Percentiles rank a stretch among this genome's conserved stretches.
phyloP scores from a whole-genome alignment of 352 stramenopile species.

The Globisporangium yorkense region DNA sequence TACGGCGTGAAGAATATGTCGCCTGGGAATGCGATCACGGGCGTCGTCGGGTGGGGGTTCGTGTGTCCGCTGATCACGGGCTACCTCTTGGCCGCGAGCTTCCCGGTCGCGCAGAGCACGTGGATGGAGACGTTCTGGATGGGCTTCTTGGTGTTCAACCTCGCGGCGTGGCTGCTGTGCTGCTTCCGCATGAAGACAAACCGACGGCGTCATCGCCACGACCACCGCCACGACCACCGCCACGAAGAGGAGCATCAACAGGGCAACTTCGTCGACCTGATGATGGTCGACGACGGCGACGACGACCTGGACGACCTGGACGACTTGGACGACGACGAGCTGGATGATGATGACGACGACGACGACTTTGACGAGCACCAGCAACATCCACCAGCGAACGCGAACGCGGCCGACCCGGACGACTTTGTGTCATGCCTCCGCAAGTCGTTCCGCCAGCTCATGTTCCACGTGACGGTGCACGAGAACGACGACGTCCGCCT shows the following conservation, averaged over 20 bases:
- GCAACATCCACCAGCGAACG: constrained; percentile 3
- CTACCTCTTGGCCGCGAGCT: constrained; percentile 45
- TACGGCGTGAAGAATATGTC: constrained; percentile 72
- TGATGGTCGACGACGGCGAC: constrained; percentile 15
- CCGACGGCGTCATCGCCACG: constrained; percentile 27
- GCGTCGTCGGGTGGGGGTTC: constrained; percentile 62
- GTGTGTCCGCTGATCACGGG: constrained; percentile 68
- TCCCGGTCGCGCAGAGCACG: constrained; percentile 37
- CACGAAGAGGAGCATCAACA: constrained; percentile 11
- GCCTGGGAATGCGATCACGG: constrained; percentile 33
- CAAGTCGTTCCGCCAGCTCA: constrained; percentile 59
- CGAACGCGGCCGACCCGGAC: constrained; percentile 14
- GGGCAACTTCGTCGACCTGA: constrained; percentile 11
- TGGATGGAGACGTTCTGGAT: constrained; percentile 66
- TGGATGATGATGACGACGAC: constrained; percentile 32
- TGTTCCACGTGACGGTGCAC: constrained; percentile 69
- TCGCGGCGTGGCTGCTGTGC: constrained; percentile 68
- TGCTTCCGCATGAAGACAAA: constrained; percentile 52
- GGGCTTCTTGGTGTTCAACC: constrained; percentile 71
- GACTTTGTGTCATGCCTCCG: constrained; percentile 51
- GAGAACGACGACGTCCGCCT: constrained; percentile 62
- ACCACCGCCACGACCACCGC: constrained; percentile 21
- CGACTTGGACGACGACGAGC: constrained; percentile 14
- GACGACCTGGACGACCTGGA: constrained; percentile 10
- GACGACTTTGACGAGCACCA: constrained; percentile 24